Conservation (phyloP, 2,329 filamentous ascomycete genomes). For the Bipolaris oryzae region DNA sequence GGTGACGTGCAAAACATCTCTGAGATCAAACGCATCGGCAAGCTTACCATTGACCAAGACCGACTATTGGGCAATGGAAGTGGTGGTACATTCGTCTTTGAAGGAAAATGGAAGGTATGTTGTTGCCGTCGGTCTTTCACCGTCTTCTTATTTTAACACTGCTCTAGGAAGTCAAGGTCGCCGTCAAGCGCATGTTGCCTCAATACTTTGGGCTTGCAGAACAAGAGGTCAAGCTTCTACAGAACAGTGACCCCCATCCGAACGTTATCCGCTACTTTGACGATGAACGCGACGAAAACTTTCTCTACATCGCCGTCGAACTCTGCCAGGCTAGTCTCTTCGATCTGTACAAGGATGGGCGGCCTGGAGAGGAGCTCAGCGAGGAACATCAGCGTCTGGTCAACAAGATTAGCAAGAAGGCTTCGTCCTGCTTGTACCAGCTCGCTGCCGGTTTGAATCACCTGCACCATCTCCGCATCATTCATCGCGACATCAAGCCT, state of each 20-base stretch:
- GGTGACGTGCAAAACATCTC: conserved; percentile 55
- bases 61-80: conserved; percentile 75
- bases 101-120: conserved; percentile 79
- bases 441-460: conserved; percentile 89
- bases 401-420: conserved; percentile 72
- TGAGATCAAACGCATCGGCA: conserved; percentile 63
- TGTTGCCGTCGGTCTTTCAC: neutral
- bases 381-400: conserved; percentile 71
- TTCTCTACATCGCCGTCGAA: conserved; percentile 95
- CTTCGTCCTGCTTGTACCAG: conserved; percentile 82
- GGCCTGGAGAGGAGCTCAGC: conserved; percentile 56
- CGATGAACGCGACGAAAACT: conserved; percentile 84
- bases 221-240: conserved; percentile 86
- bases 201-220: conserved; percentile 96
- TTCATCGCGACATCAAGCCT: conserved; percentile 95
- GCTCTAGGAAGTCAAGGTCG: conserved; percentile 75
- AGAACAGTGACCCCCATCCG: conserved; percentile 93
- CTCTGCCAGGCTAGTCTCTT: conserved; percentile 92
- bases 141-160: conserved; percentile 12
- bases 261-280: conserved; percentile 98
- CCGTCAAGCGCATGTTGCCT: conserved; percentile 94
- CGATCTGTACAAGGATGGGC: conserved; percentile 78
- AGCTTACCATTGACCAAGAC: conserved; percentile 65
- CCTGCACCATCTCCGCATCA: conserved; percentile 88
- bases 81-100: conserved; percentile 95